Conservation (phyloP, 768 basidiomycete species). For the Boletus barrowsii region DNA sequence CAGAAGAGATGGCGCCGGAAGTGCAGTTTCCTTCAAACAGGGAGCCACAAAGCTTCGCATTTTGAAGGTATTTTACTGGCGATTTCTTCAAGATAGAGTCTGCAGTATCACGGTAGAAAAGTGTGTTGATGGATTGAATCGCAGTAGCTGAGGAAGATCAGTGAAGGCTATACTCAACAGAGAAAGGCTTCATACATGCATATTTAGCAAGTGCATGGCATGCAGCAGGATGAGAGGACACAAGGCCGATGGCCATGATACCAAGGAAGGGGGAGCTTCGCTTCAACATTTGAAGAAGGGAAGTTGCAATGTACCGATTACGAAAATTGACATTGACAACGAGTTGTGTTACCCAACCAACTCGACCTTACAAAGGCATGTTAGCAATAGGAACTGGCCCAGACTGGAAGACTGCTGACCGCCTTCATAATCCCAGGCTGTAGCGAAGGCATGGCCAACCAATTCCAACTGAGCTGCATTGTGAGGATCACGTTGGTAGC, state of each 20-base stretch:
- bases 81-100: not conserved
- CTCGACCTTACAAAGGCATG: too few species aligned
- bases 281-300: too few species aligned
- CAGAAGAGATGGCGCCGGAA: slow-evolving; percentile 1
- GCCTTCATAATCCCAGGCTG: too few species aligned
- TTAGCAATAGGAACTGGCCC: too few species aligned
- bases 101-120: not conserved
- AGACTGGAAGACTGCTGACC: too few species aligned
- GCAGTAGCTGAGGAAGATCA: not conserved
- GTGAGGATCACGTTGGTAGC: too few species aligned
- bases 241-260: not conserved
- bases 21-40: slow-evolving; percentile 5
- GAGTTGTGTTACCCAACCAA: too few species aligned
- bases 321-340: too few species aligned
- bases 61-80: not conserved
- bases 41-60: slow-evolving; percentile 1
- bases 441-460: too few species aligned
- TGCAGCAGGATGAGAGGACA: slow-evolving; percentile 2
- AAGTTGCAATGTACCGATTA: too few species aligned
- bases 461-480: too few species aligned
- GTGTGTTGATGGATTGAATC: not conserved
- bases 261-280: too few species aligned
- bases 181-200: not conserved
- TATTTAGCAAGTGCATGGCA: slow-evolving; percentile 1
- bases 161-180: slow-evolving; percentile 1